Evolutionary conservation across 2,329 filamentous ascomycete genomes (phyloP).

Genomic region (Fusarium zealandicum): DNA sequence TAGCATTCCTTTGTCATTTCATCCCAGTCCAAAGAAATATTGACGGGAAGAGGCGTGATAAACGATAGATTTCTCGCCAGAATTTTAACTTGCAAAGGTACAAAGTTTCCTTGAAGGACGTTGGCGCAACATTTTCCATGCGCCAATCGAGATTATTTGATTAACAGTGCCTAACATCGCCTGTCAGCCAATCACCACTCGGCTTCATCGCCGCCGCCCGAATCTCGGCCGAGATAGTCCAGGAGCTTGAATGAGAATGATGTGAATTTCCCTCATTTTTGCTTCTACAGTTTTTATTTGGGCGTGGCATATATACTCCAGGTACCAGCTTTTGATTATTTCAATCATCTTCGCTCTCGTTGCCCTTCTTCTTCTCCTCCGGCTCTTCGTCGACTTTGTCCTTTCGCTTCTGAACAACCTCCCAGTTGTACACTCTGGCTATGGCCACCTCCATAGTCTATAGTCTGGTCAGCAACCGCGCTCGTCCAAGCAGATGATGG

Average conservation of each 20-base stretch:
- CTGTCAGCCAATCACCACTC: slow-evolving; percentile 12
- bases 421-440: slow-evolving; percentile 99
- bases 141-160: slow-evolving; percentile 35
- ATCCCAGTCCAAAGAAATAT: slow-evolving; percentile 17
- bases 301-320: slow-evolving; percentile 24
- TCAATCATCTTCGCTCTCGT: slow-evolving; percentile 48
- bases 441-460: slow-evolving; percentile 96
- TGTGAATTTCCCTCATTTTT: slow-evolving; percentile 12
- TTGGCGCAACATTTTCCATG: slow-evolving; percentile 32
- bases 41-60: neutral
- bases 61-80: neutral
- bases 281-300: slow-evolving; percentile 16
- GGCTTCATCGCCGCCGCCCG: neutral
- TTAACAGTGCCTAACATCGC: slow-evolving; percentile 13
- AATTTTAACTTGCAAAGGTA: neutral
- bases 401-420: slow-evolving; percentile 93
- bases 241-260: slow-evolving; percentile 1
- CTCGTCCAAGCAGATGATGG: neutral
- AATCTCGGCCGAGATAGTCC: neutral
- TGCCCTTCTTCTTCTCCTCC: slow-evolving; percentile 50
- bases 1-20: slow-evolving; percentile 49
- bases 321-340: slow-evolving; percentile 7
- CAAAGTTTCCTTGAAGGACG: neutral
- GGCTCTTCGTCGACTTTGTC: slow-evolving; percentile 76
- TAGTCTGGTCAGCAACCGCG: slow-evolving; percentile 15